Conservation (phyloP, 768 basidiomycete genomes). For the Pleurotus citrinopileatus region DNA sequence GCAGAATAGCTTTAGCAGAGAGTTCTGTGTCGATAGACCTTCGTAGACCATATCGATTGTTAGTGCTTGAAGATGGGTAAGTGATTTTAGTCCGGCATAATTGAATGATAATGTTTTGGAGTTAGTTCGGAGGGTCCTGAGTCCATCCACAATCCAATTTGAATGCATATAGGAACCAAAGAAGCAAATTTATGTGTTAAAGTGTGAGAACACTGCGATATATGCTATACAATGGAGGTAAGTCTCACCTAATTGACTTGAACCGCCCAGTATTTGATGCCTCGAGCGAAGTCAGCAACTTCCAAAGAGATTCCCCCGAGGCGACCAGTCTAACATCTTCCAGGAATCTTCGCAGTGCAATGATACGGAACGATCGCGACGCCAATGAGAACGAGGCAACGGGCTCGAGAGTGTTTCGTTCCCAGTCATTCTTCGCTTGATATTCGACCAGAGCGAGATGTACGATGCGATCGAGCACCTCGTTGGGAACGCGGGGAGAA, state of each 20-base stretch:
- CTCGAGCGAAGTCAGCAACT: conserved; percentile 20
- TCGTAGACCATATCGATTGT: conserved; percentile 40
- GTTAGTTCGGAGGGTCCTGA: conserved; percentile 29
- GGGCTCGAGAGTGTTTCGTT: conserved; percentile 22
- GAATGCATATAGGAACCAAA: conserved; percentile 11
- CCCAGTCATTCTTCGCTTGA: conserved; percentile 11
- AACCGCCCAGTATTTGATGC: conserved; percentile 26
- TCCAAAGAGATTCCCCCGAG: conserved; percentile 22
- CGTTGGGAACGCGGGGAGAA: conserved; percentile 30
- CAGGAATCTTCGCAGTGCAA: conserved; percentile 39
- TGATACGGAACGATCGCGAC: conserved; percentile 37
- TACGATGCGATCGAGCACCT: conserved; percentile 34
- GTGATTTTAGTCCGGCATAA: conserved; percentile 21
- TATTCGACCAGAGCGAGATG: conserved; percentile 19
- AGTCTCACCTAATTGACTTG: conserved; percentile 45
- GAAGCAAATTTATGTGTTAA: conserved; percentile 12
- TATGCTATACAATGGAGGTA: conserved; percentile 14
- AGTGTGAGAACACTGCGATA: conserved; percentile 9
- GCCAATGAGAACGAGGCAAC: conserved; percentile 39
- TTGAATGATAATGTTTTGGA: conserved; percentile 27
- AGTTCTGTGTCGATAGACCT: conserved; percentile 42
- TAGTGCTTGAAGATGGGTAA: conserved; percentile 36
- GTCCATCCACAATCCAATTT: background rate
- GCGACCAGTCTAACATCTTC: conserved; percentile 25
- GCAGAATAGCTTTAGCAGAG: conserved; percentile 31